Base-by-base conservation (phyloP, 177 flowering plant genomes). In the Tripterygium wilfordii region DNA sequence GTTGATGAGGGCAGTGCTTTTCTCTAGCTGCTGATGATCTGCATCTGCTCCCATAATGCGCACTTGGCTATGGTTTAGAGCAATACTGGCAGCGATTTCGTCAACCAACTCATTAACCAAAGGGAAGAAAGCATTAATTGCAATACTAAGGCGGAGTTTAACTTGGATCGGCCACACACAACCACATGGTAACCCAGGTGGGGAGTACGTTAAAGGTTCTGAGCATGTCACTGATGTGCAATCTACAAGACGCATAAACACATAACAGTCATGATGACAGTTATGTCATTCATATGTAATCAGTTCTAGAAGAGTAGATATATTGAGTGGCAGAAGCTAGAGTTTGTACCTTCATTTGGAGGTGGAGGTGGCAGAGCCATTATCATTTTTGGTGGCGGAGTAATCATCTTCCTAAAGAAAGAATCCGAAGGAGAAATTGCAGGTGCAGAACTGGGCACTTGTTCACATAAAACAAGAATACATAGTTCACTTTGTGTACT, bases 111-210 rank as follows among this genome's bases (percentile, higher is more conserved):
- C 72, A 4, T 84, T 58, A n/a, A 78, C 86, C 65, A 76, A 62
- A 31, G 84, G 77, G 43, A 83, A 80, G 52, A 83, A 78, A 27
- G 68, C 61, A 57, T 78, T 75, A 17, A 83, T 65, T 15, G 74
- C 45, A 22, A 80, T 54, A 19, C 58, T 47, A 12, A 83, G 70
- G 16, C 44, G 61, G 42, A 83, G 56, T 43, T 57, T 56, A 24
- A 83, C 79, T 68, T 78, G 66, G 51, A 83, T 64, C 4, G 90
- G 90, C 80, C 59, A 59, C 42, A 83, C 86, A 68, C 90, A 83
- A 13, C 74, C 75, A 54, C 90, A 83, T 0, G 72, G 72, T 27
- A 68, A 48, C 20, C 82, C 86, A 40, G 77, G 63, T 37, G 70
- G 72, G 0, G 78, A 54, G 37, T 75, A 67, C 13, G 86, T 83